Percentiles rank a stretch among this genome's conserved stretches.
These are phyloP conservation scores for Sporothrix globosa DNA, from an alignment of 2,329 filamentous ascomycete species.

Conservation along the genomic window DNA sequence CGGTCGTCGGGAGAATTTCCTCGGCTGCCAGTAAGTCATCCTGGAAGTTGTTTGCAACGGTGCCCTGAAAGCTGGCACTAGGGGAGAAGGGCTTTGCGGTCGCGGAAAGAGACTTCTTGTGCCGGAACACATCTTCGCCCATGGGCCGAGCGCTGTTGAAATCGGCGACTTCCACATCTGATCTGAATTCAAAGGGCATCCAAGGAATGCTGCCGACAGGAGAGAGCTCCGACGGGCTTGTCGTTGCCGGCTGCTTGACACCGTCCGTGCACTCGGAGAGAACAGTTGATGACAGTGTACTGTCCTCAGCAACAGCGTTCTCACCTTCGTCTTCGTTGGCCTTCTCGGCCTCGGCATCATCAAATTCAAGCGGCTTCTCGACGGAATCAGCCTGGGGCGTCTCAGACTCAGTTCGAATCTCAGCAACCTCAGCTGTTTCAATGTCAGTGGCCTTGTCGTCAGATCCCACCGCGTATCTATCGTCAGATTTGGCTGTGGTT, in stretches of 20 bases:
- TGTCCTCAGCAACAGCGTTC: conserved; percentile 53
- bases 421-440: neutral
- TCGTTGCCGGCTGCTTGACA: conserved; percentile 51
- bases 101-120: conserved; percentile 68
- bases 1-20: conserved; percentile 30
- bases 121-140: conserved; percentile 49
- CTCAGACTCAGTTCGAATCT: neutral
- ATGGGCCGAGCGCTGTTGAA: conserved; percentile 59
- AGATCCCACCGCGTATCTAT: neutral
- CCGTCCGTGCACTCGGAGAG: conserved; percentile 58
- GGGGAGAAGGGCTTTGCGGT: conserved; percentile 70
- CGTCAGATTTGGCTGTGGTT: neutral
- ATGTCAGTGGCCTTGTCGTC: neutral
- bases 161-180: conserved; percentile 50
- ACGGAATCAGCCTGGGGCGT: neutral
- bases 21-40: conserved; percentile 31
- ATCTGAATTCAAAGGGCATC: conserved; percentile 65
- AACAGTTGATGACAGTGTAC: conserved; percentile 58
- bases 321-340: conserved; percentile 48
- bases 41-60: conserved; percentile 38
- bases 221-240: conserved; percentile 58
- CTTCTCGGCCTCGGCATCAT: conserved; percentile 37
- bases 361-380: neutral
- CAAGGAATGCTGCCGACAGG: conserved; percentile 57
- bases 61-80: conserved; percentile 41